Evolutionary conservation across 1,284 basidiomycete species (phyloP).

Genomic region (Rhodotorula glutinis): DNA sequence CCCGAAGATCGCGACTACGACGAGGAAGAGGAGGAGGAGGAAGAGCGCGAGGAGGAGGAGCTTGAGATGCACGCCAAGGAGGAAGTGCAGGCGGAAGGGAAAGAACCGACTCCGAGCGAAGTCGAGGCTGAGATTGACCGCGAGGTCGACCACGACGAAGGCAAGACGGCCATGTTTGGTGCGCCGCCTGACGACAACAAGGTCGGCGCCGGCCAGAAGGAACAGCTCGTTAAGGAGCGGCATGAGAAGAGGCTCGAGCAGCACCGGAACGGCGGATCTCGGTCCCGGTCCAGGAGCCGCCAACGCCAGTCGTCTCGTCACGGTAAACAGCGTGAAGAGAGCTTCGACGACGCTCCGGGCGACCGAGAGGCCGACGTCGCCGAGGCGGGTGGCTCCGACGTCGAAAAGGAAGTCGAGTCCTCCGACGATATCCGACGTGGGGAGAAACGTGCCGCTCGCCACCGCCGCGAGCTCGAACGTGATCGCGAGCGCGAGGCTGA

Average conservation of each 20-base stretch:
- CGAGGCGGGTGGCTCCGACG: conserved; percentile 14
- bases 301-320: neutral
- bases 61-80: conserved; percentile 1
- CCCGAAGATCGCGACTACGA: neutral
- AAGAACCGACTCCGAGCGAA: conserved; percentile 5
- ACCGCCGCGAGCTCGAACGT: conserved; percentile 2
- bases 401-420: conserved; percentile 29
- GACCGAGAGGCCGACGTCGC: conserved; percentile 13
- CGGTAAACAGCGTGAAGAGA: neutral
- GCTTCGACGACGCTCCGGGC: neutral
- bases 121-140: conserved; percentile 8
- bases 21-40: conserved; percentile 3
- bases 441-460: conserved; percentile 1
- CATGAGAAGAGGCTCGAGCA: neutral
- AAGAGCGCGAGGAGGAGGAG: conserved; percentile 2
- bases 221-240: conserved; percentile 8
- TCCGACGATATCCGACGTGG: conserved; percentile 9
- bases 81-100: conserved; percentile 1
- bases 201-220: conserved; percentile 27
- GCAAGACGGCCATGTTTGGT: conserved; percentile 26
- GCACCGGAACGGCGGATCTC: neutral
- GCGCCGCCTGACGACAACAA: conserved; percentile 10
- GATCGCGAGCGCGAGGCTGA: conserved; percentile 24
- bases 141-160: conserved; percentile 12
- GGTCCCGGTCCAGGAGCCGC: neutral